These are phyloP conservation scores for Tolypocladium endophyticum DNA, from an alignment of 2,329 filamentous ascomycete genomes.

Conservation along the genomic window DNA sequence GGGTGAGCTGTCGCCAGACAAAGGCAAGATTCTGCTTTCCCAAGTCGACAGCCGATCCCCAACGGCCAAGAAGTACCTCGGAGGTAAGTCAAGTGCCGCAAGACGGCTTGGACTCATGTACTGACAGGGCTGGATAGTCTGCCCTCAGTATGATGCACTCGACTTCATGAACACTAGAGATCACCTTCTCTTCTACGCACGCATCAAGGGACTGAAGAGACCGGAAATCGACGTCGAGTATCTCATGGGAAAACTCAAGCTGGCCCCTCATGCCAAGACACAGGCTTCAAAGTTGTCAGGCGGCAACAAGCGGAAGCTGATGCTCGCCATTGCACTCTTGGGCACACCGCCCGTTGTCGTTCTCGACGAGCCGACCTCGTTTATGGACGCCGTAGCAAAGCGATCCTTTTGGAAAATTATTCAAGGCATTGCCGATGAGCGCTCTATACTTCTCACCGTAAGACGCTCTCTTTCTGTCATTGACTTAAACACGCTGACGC, in stretches of 20 bases:
- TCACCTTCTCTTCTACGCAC: constrained; percentile 73
- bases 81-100: too few relatives aligned
- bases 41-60: too few relatives aligned
- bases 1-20: too few relatives aligned
- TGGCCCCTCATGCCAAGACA: constrained; percentile 55
- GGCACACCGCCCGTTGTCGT: constrained; percentile 74
- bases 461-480: not conserved
- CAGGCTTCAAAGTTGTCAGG: constrained; percentile 69
- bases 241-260: constrained; percentile 62
- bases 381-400: constrained; percentile 79
- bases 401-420: constrained; percentile 81
- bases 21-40: too few relatives aligned
- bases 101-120: too few relatives aligned
- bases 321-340: constrained; percentile 74
- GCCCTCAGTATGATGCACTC: constrained; percentile 73
- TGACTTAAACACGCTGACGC: too few relatives aligned
- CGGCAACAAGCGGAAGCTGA: constrained; percentile 80
- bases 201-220: constrained; percentile 62
- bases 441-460: constrained; percentile 63
- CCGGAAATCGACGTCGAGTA: constrained; percentile 62
- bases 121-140: constrained; percentile 36
- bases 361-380: constrained; percentile 73
- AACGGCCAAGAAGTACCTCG: too few relatives aligned
- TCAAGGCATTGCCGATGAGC: constrained; percentile 56
- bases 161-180: constrained; percentile 77